phyloP scores from a whole-genome alignment of 2,329 filamentous ascomycete species.

The Colletotrichum gigasporum region DNA sequence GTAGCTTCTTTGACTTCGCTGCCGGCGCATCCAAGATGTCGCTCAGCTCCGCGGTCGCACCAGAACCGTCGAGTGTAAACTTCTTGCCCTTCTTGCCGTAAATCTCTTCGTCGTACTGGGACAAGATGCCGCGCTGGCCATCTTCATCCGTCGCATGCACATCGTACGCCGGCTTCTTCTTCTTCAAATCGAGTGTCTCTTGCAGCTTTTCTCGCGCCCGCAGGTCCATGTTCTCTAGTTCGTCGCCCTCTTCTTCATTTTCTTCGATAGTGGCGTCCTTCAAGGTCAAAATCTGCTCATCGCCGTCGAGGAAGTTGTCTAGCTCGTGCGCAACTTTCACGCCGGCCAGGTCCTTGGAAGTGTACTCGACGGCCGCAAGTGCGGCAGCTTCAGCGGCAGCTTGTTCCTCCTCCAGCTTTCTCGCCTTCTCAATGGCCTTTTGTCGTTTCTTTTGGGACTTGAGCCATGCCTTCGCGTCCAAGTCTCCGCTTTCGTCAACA shows the following conservation, averaged over 20 bases:
- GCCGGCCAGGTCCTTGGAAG: constrained; percentile 85
- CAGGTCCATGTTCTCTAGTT: constrained; percentile 81
- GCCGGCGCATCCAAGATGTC: constrained; percentile 62
- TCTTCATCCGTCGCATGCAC: constrained; percentile 74
- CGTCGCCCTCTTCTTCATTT: constrained; percentile 87
- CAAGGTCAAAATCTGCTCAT: constrained; percentile 92
- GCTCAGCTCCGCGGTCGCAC: constrained; percentile 72
- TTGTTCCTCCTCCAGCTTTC: constrained; percentile 77
- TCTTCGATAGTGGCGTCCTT: constrained; percentile 90
- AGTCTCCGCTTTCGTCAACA: constrained; percentile 67
- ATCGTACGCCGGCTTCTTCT: constrained; percentile 89
- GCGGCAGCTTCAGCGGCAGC: constrained; percentile 77
- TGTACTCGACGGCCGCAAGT: constrained; percentile 75
- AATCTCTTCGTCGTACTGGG: constrained; percentile 97
- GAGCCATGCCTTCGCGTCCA: constrained; percentile 88
- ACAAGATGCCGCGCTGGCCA: constrained; percentile 74
- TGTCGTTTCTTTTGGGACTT: constrained; percentile 91
- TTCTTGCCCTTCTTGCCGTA: constrained; percentile 87
- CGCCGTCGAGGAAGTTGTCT: constrained; percentile 80
- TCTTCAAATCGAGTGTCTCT: constrained; percentile 86
- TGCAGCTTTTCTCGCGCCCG: constrained; percentile 76
- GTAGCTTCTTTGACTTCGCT: constrained; percentile 68
- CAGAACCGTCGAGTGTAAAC: constrained; percentile 86
- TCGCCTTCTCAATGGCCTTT: constrained; percentile 85
- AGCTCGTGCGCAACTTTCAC: constrained; percentile 93